A percentile compares a stretch with the other conserved stretches of the same genome.
Evolutionary conservation across 2,329 filamentous ascomycete genomes (phyloP).

Genomic region (Verticillium klebahnii): DNA sequence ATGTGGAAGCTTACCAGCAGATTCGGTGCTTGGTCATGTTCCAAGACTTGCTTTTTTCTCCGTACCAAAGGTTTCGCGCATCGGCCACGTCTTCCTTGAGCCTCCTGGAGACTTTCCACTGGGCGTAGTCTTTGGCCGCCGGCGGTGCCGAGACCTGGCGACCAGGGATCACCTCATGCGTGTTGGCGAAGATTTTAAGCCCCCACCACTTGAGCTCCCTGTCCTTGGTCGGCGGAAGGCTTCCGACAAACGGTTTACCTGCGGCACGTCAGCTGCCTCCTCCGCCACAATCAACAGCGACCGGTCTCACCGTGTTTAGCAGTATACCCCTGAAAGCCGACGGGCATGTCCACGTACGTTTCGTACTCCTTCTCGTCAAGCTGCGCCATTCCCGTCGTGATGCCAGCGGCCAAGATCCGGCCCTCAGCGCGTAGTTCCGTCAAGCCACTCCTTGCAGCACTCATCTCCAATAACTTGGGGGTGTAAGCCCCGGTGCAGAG

Average conservation of each 20-base stretch:
- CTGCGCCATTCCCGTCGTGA: slow-evolving; percentile 53
- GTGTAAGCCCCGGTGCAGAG: slow-evolving; percentile 56
- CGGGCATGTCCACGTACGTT: slow-evolving; percentile 44
- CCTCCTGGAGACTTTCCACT: slow-evolving; percentile 54
- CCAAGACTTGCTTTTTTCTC: slow-evolving; percentile 49
- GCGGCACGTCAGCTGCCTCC: slow-evolving; percentile 20
- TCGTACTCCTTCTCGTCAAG: slow-evolving; percentile 42
- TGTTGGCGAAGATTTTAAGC: slow-evolving; percentile 55
- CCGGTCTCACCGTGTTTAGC: slow-evolving; percentile 23
- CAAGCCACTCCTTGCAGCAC: slow-evolving; percentile 41
- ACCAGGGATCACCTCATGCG: slow-evolving; percentile 45
- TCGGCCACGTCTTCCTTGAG: slow-evolving; percentile 56
- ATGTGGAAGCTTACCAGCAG: slow-evolving; percentile 50
- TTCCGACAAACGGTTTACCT: slow-evolving; percentile 52
- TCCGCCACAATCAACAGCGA: slow-evolving; percentile 18
- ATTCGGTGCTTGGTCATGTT: slow-evolving; percentile 59
- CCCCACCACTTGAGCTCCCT: slow-evolving; percentile 58
- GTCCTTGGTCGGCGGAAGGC: slow-evolving; percentile 47
- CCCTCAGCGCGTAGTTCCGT: slow-evolving; percentile 44
- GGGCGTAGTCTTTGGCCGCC: slow-evolving; percentile 49
- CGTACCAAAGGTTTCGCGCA: slow-evolving; percentile 55
- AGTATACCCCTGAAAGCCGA: slow-evolving; percentile 36
- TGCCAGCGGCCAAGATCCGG: slow-evolving; percentile 54
- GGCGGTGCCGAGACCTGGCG: slow-evolving; percentile 54
- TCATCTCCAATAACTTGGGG: slow-evolving; percentile 47